phyloP scores from a whole-genome alignment of 1,139 yeast genomes.

The Suhomyces choctaworum region DNA sequence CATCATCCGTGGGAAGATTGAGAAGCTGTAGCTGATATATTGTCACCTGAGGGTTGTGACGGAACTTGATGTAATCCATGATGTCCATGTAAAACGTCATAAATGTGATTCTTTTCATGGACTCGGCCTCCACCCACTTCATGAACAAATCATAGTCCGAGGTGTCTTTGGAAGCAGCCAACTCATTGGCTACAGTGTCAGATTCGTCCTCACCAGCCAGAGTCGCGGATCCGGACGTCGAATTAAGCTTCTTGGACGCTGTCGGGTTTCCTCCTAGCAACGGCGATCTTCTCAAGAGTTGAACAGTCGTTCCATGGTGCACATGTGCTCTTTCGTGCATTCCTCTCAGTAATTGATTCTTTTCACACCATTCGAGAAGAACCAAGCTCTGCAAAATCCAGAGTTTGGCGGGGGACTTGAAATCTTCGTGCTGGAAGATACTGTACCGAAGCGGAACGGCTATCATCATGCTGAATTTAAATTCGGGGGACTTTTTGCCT shows the following conservation, averaged over 20 bases:
- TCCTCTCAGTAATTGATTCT: conserved; percentile 55
- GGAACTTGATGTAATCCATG: conserved; percentile 76
- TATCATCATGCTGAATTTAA: conserved; percentile 30
- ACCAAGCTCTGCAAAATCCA: conserved; percentile 70
- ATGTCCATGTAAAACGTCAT: conserved; percentile 81
- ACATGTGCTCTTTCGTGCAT: conserved; percentile 75
- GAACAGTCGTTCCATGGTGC: conserved; percentile 77
- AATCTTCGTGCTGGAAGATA: conserved; percentile 59
- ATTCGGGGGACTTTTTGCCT: conserved; percentile 26
- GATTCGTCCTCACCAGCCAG: conserved; percentile 37
- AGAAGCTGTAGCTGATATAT: conserved; percentile 74
- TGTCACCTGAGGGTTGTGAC: conserved; percentile 67
- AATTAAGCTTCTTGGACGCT: conserved; percentile 21
- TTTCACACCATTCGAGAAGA: conserved; percentile 66
- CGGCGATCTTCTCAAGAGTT: conserved; percentile 69
- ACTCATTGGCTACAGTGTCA: conserved; percentile 23
- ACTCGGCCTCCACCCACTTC: conserved; percentile 77
- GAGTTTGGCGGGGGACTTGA: conserved; percentile 56
- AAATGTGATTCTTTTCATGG: conserved; percentile 73
- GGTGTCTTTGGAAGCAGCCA: conserved; percentile 19
- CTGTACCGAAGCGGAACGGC: conserved; percentile 65
- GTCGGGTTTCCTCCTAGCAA: conserved; percentile 69
- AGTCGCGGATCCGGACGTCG: conserved; percentile 24
- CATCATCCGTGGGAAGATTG: conserved; percentile 74
- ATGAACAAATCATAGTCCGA: conserved; percentile 34